A percentile compares a stretch with the other conserved stretches of the same genome.
Conservation (phyloP, 2,329 filamentous ascomycete genomes). For the Sclerotinia nivalis region DNA sequence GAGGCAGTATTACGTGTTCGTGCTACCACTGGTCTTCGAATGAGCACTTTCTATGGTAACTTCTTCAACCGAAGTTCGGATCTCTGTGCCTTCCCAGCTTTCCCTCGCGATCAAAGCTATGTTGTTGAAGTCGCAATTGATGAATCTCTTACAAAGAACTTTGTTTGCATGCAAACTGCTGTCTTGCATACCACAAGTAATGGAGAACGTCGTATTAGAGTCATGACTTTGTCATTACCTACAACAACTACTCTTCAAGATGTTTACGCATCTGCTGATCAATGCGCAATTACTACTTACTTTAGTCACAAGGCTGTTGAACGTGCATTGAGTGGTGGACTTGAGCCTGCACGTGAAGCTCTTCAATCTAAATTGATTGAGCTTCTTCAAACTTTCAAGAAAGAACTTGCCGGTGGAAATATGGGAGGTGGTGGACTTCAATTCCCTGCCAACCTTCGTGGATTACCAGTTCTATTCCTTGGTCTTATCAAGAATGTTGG, state of each 20-base stretch:
- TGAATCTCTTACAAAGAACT: slow-evolving; percentile 86
- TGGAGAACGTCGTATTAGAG: slow-evolving; percentile 90
- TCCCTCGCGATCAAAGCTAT: slow-evolving; percentile 95
- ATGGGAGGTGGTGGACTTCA: slow-evolving; percentile 90
- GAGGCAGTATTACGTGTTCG: slow-evolving; percentile 95
- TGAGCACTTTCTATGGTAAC: slow-evolving; percentile 98
- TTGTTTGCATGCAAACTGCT: slow-evolving; percentile 90
- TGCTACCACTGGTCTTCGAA: slow-evolving; percentile 89
- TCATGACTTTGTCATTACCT: slow-evolving; percentile 88
- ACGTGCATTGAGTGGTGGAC: slow-evolving; percentile 76
- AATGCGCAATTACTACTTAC: slow-evolving; percentile 88
- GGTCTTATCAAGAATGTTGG: slow-evolving; percentile 96
- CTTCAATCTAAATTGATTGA: slow-evolving; percentile 90
- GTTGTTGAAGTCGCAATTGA: slow-evolving; percentile 98
- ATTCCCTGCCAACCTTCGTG: slow-evolving; percentile 89
- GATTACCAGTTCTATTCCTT: slow-evolving; percentile 85
- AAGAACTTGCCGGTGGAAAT: slow-evolving; percentile 92
- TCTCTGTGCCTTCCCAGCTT: slow-evolving; percentile 95
- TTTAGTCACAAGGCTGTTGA: slow-evolving; percentile 98
- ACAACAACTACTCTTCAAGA: slow-evolving; percentile 90
- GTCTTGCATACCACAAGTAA: slow-evolving; percentile 98
- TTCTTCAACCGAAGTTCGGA: slow-evolving; percentile 99
- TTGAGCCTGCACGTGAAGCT: slow-evolving; percentile 88
- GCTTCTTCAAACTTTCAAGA: slow-evolving; percentile 91
- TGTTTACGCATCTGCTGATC: slow-evolving; percentile 91